Percentiles rank a stretch among this genome's conserved stretches.
phyloP scores from a whole-genome alignment of 352 stramenopile genomes.

The Phytophthora fragariaefolia region DNA sequence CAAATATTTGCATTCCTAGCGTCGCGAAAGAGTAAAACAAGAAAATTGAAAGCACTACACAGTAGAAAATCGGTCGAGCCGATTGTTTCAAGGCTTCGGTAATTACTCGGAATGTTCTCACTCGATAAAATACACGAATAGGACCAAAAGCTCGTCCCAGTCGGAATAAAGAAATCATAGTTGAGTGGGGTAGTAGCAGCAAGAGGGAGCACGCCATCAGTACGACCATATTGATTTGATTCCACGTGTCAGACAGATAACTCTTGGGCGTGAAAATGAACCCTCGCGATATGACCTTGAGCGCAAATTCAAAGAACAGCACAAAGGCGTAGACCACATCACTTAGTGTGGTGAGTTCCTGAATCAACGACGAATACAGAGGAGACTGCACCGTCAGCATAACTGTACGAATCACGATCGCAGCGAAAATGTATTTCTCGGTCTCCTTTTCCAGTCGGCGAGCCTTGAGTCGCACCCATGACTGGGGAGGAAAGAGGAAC shows the following conservation, averaged over 20 bases:
- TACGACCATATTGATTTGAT: slow-evolving; percentile 87
- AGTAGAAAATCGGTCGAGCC: slow-evolving; percentile 80
- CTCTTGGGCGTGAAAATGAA: slow-evolving; percentile 82
- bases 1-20: slow-evolving; percentile 88
- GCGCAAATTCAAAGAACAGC: slow-evolving; percentile 82
- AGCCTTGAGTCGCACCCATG: slow-evolving; percentile 69
- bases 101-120: slow-evolving; percentile 88
- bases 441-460: slow-evolving; percentile 80
- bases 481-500: slow-evolving; percentile 80
- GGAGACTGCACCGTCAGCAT: slow-evolving; percentile 80
- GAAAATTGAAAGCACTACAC: slow-evolving; percentile 78
- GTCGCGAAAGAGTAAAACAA: slow-evolving; percentile 88
- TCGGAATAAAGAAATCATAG: slow-evolving; percentile 76
- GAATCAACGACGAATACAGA: slow-evolving; percentile 78
- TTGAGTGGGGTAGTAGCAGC: slow-evolving; percentile 75
- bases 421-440: slow-evolving; percentile 86
- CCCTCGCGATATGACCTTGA: slow-evolving; percentile 83
- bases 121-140: slow-evolving; percentile 86
- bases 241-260: slow-evolving; percentile 86
- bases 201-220: slow-evolving; percentile 79
- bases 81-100: slow-evolving; percentile 82
- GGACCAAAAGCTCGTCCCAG: slow-evolving; percentile 81
- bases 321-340: slow-evolving; percentile 77
- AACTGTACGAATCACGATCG: slow-evolving; percentile 79
- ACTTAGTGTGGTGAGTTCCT: slow-evolving; percentile 80